These are phyloP conservation scores for Dioszegia aurantiaca DNA, from an alignment of 768 basidiomycete species.

Conservation along the genomic window DNA sequence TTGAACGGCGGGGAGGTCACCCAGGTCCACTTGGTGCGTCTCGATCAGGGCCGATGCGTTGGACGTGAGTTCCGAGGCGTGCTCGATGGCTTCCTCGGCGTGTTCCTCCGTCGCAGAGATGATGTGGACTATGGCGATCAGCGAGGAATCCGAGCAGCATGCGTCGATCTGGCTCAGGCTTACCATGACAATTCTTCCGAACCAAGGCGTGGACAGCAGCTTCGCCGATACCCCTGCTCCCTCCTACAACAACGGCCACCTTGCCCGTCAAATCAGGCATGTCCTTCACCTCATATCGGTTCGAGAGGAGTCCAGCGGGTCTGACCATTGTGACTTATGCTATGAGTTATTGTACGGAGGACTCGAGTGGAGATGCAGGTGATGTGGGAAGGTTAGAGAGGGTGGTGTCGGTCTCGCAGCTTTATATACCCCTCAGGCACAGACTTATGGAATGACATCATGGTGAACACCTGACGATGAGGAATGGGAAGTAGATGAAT, in stretches of 20 bases:
- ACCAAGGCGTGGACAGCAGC: conserved; percentile 37
- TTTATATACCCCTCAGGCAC: background rate
- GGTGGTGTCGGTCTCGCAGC: background rate
- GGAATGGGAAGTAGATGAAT: background rate
- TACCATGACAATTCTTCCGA: conserved; percentile 35
- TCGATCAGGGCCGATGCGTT: conserved; percentile 21
- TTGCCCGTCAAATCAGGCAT: conserved; percentile 57
- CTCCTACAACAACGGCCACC: conserved; percentile 59
- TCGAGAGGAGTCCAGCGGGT: conserved; percentile 46
- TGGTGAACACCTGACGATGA: background rate
- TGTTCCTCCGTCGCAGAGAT: conserved; percentile 45
- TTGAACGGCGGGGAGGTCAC: conserved; percentile 32
- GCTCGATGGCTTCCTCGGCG: conserved; percentile 37
- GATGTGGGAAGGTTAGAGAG: background rate
- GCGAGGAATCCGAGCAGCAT: background rate
- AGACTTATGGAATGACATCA: conserved; percentile 1
- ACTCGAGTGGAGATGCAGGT: background rate
- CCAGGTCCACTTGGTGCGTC: conserved; percentile 43
- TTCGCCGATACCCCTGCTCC: conserved; percentile 51
- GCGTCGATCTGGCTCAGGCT: background rate
- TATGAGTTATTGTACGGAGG: too few relatives aligned
- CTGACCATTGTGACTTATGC: conserved; percentile 23
- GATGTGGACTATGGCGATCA: conserved; percentile 41
- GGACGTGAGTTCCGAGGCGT: conserved; percentile 26
- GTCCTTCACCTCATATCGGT: conserved; percentile 52